Conservation (phyloP, 441 rosid species). For the Geranium incanum region DNA sequence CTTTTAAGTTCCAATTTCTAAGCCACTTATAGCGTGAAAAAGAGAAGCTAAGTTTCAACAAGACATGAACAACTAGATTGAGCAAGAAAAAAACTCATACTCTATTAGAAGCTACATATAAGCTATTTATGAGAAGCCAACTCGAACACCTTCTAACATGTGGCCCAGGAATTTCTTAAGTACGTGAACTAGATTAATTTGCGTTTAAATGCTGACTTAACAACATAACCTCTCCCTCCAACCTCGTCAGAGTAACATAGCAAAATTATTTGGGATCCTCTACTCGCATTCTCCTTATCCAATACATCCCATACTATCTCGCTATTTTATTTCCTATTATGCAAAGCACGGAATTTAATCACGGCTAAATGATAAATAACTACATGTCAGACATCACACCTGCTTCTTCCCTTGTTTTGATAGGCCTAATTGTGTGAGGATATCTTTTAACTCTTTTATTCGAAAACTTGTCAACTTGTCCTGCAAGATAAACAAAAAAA, state of each 20-base stretch:
- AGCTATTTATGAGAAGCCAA: not conserved
- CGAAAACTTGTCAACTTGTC: constrained; percentile 75
- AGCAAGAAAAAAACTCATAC: not conserved
- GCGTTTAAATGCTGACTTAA: not conserved
- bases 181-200: not conserved
- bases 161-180: not conserved
- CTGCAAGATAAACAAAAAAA: constrained; percentile 32
- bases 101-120: not conserved
- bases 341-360: not conserved
- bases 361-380: not conserved
- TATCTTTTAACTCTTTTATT: constrained; percentile 94
- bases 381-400: constrained; percentile 33
- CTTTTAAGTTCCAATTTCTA: not conserved
- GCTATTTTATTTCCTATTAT: not conserved
- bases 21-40: not conserved
- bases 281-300: not conserved
- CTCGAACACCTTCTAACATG: not conserved
- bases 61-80: not conserved
- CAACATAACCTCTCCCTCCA: not conserved
- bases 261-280: not conserved
- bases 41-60: no score
- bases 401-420: constrained; percentile 97
- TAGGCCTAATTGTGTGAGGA: constrained; percentile 67
- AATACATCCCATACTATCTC: not conserved
- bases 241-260: not conserved